Evolutionary conservation across 495 filamentous ascomycete genomes (phyloP).

Genomic region (Trichoderma virens): DNA sequence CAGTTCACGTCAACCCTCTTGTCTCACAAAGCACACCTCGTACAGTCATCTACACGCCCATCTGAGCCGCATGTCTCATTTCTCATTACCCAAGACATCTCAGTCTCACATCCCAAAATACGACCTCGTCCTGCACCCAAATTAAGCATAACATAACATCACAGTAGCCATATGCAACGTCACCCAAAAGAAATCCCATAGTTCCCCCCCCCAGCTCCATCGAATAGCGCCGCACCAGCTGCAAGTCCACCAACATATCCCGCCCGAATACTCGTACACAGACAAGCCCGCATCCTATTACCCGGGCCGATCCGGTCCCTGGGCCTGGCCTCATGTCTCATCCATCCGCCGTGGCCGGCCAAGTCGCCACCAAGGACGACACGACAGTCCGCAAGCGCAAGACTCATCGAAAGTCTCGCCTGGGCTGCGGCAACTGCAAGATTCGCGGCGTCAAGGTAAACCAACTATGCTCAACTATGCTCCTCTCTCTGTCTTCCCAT

Average conservation of each 20-base stretch:
- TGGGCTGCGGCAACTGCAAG: constrained; percentile 43
- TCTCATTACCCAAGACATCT: background rate
- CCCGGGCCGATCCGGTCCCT: too few species aligned
- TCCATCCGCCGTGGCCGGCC: background rate
- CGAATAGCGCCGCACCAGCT: too few species aligned
- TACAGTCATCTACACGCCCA: background rate
- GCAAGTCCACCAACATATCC: too few species aligned
- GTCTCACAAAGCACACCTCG: background rate
- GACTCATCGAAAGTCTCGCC: constrained; percentile 34
- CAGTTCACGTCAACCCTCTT: background rate
- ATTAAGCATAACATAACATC: background rate
- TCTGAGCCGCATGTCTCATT: background rate
- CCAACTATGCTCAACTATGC: background rate
- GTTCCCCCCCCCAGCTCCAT: background rate
- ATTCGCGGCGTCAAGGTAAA: constrained; percentile 36
- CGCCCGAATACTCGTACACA: too few species aligned
- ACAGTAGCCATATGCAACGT: background rate
- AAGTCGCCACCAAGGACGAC: background rate
- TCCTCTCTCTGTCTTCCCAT: background rate
- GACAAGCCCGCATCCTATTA: too few species aligned
- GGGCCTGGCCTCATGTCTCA: too few species aligned
- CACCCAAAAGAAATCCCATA: background rate
- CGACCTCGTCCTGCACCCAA: background rate
- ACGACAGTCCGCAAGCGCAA: constrained; percentile 18
- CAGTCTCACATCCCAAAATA: background rate